A percentile compares a stretch with the other conserved stretches of the same genome.
Conservation (phyloP, 805 yeast genomes). For the Candida incommunis region DNA sequence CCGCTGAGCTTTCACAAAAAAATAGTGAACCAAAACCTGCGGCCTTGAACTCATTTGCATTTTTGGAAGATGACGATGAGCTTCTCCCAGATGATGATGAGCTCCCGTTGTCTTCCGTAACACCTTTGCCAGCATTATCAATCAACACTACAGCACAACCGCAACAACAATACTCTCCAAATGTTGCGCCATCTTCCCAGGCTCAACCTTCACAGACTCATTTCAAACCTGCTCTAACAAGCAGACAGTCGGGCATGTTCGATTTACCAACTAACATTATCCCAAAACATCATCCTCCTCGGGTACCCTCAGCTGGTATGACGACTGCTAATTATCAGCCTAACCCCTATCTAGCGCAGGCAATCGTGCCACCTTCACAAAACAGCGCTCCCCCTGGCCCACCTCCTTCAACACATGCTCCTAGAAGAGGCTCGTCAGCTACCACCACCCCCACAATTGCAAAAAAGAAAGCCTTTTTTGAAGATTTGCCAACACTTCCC, state of each 20-base stretch:
- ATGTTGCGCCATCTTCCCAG: not conserved
- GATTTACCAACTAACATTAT: slow-evolving; percentile 21
- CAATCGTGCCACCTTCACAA: not conserved
- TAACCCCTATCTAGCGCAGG: not conserved
- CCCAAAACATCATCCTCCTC: slow-evolving; percentile 11
- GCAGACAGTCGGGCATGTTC: slow-evolving; percentile 12
- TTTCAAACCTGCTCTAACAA: not conserved
- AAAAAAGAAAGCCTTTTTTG: slow-evolving; percentile 36
- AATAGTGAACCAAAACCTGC: not conserved
- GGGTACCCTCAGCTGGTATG: not conserved
- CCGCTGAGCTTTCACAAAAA: slow-evolving; percentile 1
- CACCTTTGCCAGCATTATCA: slow-evolving; percentile 1
- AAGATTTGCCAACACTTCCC: slow-evolving; percentile 37
- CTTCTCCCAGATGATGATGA: slow-evolving; percentile 18
- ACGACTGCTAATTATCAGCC: not conserved
- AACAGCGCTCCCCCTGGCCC: not conserved
- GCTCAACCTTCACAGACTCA: not conserved
- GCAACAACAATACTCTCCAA: not conserved
- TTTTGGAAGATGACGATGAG: slow-evolving; percentile 22
- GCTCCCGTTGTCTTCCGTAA: slow-evolving; percentile 2
- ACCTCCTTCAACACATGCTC: not conserved
- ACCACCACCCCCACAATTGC: slow-evolving; percentile 7
- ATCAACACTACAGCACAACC: slow-evolving; percentile 2
- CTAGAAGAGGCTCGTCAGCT: slow-evolving; percentile 1
- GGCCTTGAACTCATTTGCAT: slow-evolving; percentile 13